Base-by-base conservation (phyloP, 345 rosid genomes). In the Zanthoxylum bungeanum region DNA sequence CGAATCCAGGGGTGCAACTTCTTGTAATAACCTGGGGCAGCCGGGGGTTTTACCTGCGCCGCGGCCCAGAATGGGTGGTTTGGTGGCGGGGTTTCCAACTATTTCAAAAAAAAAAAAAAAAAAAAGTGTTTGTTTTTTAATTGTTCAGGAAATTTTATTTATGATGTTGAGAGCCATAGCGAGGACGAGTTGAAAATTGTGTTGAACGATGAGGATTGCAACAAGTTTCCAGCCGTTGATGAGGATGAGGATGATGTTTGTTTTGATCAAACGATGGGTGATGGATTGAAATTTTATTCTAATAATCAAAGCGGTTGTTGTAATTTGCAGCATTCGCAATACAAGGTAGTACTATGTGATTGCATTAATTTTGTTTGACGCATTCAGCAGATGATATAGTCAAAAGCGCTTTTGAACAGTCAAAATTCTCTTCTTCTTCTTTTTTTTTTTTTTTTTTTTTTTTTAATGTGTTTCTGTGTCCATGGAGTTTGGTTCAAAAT, bases 181-280 rank as follows among this genome's bases (percentile, higher is more conserved):
- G 91, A 89, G 9, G 93, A 84, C 69, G 93, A 89, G 71, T 77
- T 91, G 72, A 85, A 85, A 59, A 91, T 89, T 19, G 85, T 91
- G 21, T 66, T 87, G 75, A 84, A 87, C 56, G 90, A 91, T 25
- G 95, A 82, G 49, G 89, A 82, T 71, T 78, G 84, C 28, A 33
- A 77, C 30, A 51, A 39, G 37, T 25, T 78, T 34, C 56, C 66
- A 8, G 77, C 24, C n/a, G 37, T 66, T 49, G 34, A 50, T 40
- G 62, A 27, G 42, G 76, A 53, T 22, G 74, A 51, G 14, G 62
- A 21, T 14, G 73, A 40, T 37, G 76, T 68, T 10, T 44, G 49
- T 7, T 27, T n/a, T 19, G 40, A 47, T 47, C 40, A 47, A 9
- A 50, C 3, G 36, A 56, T 47, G 7, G 16, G 25, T 31, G 28